Evolutionary conservation across 495 filamentous ascomycete genomes (phyloP), one percentile per base, ranked within the genome.

Genomic region (Corynascus novoguineensis): DNA sequence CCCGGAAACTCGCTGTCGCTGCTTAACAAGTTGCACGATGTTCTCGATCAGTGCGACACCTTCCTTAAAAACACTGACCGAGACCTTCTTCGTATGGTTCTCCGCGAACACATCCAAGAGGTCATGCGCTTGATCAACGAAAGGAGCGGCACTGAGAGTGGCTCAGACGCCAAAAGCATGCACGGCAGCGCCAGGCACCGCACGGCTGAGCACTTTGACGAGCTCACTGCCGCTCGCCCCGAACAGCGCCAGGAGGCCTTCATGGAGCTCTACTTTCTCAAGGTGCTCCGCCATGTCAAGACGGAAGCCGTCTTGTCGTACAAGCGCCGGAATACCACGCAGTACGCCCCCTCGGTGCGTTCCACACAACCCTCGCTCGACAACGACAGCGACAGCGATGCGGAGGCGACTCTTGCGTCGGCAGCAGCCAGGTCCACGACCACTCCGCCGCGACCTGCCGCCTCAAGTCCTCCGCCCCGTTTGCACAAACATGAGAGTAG

Each of bases 181-280:
- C 15, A 10, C 34, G 45, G 1, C 37, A 21, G 22, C 47, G 57
- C 27, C 19, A 19, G 15, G 4, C 50, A 32, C 0, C n/a, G n/a
- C n/a, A 27, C 27, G 22, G 54, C 63, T 0, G 37, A 44, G 38
- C 55, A 53, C n/a, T 71, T 74, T 21, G 64, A 66, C n/a, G 62
- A 71, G 27, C 64, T 74, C 22, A 62, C 63, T 17, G 54, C 67
- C 1, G 74, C 74, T 2, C 70, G 62, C 49, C 71, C 71, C 1
- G 71, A 74, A 38, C 59, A 71, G 47, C 66, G 74, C 21, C 72
- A 77, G 54, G 61, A 72, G 11, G 64, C 50, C 7, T 69, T 78
- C 32, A 70, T 78, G 62, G 65, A 67, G 12, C 64, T 72, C 9
- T 78, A 78, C 55, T 78, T 76, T 44, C 55, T 66, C 42, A 50